Conservation (phyloP, 768 basidiomycete genomes). For the Rhodotorula sphaerocarpa region DNA sequence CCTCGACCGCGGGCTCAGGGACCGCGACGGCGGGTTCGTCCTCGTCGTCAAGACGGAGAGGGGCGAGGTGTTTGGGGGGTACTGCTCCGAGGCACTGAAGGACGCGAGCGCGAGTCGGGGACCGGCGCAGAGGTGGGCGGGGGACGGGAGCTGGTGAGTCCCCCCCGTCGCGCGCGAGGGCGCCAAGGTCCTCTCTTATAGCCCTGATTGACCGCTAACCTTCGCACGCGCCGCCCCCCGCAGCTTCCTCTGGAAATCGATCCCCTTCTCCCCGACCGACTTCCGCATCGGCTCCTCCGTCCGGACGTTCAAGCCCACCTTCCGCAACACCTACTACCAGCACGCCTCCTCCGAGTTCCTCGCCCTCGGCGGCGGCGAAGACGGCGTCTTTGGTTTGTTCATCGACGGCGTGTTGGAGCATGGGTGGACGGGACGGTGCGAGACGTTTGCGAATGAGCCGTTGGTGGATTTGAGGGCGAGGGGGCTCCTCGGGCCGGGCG, state of each 20-base stretch:
- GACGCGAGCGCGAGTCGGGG: conserved; percentile 48
- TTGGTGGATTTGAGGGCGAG: conserved; percentile 3
- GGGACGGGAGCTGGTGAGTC: conserved; percentile 72
- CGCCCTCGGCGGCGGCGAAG: conserved; percentile 47
- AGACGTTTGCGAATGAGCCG: conserved; percentile 72
- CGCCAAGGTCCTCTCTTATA: too few species aligned
- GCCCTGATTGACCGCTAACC: background rate
- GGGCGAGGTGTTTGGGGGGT: conserved; percentile 69
- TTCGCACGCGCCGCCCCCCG: background rate
- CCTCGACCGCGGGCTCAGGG: conserved; percentile 36
- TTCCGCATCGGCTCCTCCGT: conserved; percentile 43
- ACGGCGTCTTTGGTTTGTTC: conserved; percentile 80
- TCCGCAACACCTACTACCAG: conserved; percentile 80
- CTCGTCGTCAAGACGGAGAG: conserved; percentile 59
- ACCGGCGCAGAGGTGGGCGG: conserved; percentile 54
- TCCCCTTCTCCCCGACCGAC: conserved; percentile 26
- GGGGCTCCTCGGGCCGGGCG: background rate
- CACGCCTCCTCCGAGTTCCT: conserved; percentile 56
- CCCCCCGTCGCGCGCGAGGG: too few species aligned
- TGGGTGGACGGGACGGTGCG: conserved; percentile 75
- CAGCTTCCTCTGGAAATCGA: conserved; percentile 66
- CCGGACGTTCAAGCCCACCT: conserved; percentile 71
- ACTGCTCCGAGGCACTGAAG: conserved; percentile 64
- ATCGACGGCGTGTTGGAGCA: conserved; percentile 71
- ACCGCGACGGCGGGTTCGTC: conserved; percentile 50